Conservation (phyloP, 2,329 filamentous ascomycete genomes). For the Aquanectria penicillioides region DNA sequence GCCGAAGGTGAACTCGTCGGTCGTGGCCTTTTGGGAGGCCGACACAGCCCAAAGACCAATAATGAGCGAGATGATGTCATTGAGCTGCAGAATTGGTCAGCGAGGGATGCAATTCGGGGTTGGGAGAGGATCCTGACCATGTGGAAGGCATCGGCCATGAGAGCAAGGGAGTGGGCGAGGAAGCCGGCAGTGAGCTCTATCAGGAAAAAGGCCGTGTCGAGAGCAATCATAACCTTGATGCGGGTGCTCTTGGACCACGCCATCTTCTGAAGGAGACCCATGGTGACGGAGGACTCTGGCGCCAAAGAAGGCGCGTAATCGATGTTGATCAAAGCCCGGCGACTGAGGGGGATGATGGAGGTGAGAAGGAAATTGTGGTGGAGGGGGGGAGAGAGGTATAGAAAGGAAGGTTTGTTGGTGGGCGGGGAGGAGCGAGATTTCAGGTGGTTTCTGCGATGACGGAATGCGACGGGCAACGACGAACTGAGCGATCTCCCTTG, state of each 20-base stretch:
- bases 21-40: constrained; percentile 84
- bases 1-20: constrained; percentile 94
- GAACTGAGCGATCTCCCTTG: constrained; percentile 18
- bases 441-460: constrained; percentile 34
- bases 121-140: constrained; percentile 73
- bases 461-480: constrained; percentile 33
- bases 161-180: constrained; percentile 87
- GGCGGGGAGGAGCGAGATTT: constrained; percentile 31
- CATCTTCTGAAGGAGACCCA: constrained; percentile 64
- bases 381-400: constrained; percentile 12
- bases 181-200: constrained; percentile 89
- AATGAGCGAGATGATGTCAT: constrained; percentile 93
- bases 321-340: constrained; percentile 1
- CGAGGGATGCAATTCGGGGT: neutral
- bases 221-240: constrained; percentile 91
- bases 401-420: constrained; percentile 17
- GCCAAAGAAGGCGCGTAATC: constrained; percentile 20
- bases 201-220: constrained; percentile 90
- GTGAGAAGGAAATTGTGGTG: constrained; percentile 12
- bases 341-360: neutral
- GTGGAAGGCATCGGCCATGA: constrained; percentile 97
- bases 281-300: constrained; percentile 30
- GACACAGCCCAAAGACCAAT: constrained; percentile 97
- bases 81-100: constrained; percentile 67
- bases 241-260: constrained; percentile 91